Evolutionary conservation across 2,329 filamentous ascomycete species (phyloP), one percentile per base, ranked within the genome.

Genomic region (Penicillium sp.): DNA sequence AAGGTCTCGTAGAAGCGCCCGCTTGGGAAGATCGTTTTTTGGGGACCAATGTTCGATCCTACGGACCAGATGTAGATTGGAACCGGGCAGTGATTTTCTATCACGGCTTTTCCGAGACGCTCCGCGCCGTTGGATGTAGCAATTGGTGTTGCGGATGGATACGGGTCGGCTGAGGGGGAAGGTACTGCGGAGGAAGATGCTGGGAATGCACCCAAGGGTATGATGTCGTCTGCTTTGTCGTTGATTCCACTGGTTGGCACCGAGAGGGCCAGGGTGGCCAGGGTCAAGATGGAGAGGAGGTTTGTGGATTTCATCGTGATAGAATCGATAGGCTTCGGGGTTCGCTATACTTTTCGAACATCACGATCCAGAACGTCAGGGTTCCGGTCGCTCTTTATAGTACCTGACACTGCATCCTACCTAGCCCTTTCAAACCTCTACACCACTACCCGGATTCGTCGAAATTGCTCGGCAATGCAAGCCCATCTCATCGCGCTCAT

Each of bases 11-110:
- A 62, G 62, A 73, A 76, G 24, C 48, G 46, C 5, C 46, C 39
- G 27, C 58, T 56, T 0, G 62, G 58, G 1, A 46, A 30, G 8
- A 76, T 10, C 6, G 51, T 58, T 14, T 54, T 46, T 31, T 66
- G 55, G 2, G 64, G 55, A 13, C 53, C 55, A 36, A 68, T 54
- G 10, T 40, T 46, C 10, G 63, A 58, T 31, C 64, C 66, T 3
- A 75, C 71, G 13, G 69, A 71, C 70, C 71, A 74, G 49, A 74
- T 52, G 48, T 72, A 74, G 44, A 72, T 54, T 10, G 64, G 60
- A 43, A 53, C 48, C 0, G 42, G 7, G 64, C 72, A 75, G 49
- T 63, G 51, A 57, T 75, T 75, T 22, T 50, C 24, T 16, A 74
- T 61, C 13, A 69, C 59, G 16, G 72, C 72, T 30, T 63, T 53